Percentiles rank a stretch among this genome's conserved stretches.
Evolutionary conservation across 345 rosid species (phyloP).

Genomic region (Luvunga scandens): DNA sequence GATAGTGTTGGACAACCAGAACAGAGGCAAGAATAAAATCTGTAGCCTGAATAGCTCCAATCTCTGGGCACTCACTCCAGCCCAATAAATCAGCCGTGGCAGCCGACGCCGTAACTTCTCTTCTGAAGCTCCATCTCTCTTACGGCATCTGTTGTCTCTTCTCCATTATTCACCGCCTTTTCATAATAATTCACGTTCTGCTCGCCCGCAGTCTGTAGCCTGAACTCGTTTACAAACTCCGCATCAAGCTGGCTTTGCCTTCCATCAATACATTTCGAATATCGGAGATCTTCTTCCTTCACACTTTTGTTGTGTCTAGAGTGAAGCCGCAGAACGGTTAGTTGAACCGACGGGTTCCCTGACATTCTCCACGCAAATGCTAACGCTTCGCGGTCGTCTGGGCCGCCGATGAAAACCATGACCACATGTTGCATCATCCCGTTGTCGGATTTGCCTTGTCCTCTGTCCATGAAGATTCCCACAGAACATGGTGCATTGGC

Average conservation of each 20-base stretch:
- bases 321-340: background rate
- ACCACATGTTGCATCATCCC: constrained; percentile 14
- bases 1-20: constrained; percentile 35
- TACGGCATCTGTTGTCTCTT: constrained; percentile 22
- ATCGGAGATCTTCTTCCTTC: background rate
- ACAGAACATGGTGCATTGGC: constrained; percentile 60
- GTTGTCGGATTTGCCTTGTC: constrained; percentile 25
- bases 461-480: constrained; percentile 68
- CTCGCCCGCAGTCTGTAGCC: constrained; percentile 17
- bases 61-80: constrained; percentile 38
- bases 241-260: constrained; percentile 26
- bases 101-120: constrained; percentile 24
- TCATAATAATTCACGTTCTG: constrained; percentile 23
- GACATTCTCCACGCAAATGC: constrained; percentile 35
- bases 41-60: constrained; percentile 37
- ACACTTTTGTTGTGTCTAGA: background rate
- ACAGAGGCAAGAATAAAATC: constrained; percentile 30
- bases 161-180: constrained; percentile 27
- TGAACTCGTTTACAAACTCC: constrained; percentile 30
- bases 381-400: constrained; percentile 44
- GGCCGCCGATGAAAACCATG: constrained; percentile 39
- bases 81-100: constrained; percentile 29
- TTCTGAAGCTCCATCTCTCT: constrained; percentile 19
- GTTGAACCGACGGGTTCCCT: constrained; percentile 7
- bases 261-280: background rate